Evolutionary conservation across 164 flowering plant species (phyloP).

Genomic region (Sextonia rubra): DNA sequence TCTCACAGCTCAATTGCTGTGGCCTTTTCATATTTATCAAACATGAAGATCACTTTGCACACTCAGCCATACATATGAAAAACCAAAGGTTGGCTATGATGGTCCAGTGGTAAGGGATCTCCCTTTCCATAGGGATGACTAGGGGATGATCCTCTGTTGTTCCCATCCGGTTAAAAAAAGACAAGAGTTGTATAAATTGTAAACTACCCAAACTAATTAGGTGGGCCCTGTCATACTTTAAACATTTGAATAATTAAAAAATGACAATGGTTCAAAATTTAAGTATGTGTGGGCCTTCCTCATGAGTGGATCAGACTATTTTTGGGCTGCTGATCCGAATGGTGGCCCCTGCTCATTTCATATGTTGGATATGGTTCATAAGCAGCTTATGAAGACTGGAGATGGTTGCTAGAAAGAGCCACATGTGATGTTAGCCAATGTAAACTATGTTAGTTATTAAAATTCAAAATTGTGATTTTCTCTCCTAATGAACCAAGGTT

Average conservation of each 20-base stretch:
- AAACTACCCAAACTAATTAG: background rate
- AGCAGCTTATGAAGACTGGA: background rate
- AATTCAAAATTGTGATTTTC: background rate
- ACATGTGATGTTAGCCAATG: background rate
- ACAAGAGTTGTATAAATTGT: background rate
- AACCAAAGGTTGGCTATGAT: too few relatives aligned
- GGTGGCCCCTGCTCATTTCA: background rate
- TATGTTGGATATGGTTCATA: background rate
- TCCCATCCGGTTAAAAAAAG: background rate
- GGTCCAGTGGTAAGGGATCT: background rate
- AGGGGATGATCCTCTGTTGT: background rate
- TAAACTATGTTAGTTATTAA: background rate
- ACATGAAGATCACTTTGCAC: too few relatives aligned
- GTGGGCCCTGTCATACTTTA: background rate
- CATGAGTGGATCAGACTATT: background rate
- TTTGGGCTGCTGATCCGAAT: background rate
- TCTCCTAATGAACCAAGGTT: background rate
- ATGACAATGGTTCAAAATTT: too few relatives aligned
- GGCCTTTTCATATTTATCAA: background rate
- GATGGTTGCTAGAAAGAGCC: background rate
- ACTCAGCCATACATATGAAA: too few relatives aligned
- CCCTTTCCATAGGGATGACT: background rate
- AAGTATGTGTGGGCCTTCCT: background rate
- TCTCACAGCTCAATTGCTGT: background rate
- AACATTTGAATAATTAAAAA: background rate